These are phyloP conservation scores for Ceratopteris richardii DNA, from an alignment of 75 land plant species.

Conservation along the genomic window DNA sequence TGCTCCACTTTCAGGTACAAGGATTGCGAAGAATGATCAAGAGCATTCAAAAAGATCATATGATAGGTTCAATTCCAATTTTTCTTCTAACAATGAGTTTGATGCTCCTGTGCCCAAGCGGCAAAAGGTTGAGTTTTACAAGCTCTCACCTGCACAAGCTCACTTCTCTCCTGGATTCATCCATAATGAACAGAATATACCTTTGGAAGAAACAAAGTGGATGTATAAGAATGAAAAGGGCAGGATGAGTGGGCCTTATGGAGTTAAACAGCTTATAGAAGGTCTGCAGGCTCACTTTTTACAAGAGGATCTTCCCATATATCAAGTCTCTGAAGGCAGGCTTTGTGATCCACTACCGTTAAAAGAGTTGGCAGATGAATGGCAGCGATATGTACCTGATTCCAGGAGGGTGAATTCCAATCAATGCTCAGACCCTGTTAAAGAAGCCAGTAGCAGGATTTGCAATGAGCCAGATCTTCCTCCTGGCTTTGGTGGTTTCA, in stretches of 20 bases:
- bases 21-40: too few species aligned
- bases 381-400: not conserved
- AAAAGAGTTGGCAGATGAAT: slow-evolving; percentile 9
- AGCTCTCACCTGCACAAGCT: too few species aligned
- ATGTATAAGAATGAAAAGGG: slow-evolving; percentile 52
- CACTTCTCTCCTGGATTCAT: too few species aligned
- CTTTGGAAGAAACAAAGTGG: slow-evolving; percentile 16
- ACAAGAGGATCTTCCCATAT: slow-evolving; percentile 53
- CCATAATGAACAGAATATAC: too few species aligned
- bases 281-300: slow-evolving; percentile 52
- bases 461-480: too few species aligned
- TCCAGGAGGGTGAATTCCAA: not conserved
- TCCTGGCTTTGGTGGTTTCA: too few species aligned
- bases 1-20: too few species aligned
- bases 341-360: slow-evolving; percentile 37
- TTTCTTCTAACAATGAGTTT: too few species aligned
- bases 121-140: too few species aligned
- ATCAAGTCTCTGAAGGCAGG: slow-evolving; percentile 46
- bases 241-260: slow-evolving; percentile 62
- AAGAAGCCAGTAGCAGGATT: not conserved
- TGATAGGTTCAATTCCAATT: too few species aligned
- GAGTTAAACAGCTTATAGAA: slow-evolving; percentile 40
- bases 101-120: too few species aligned
- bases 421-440: not conserved
- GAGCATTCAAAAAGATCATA: too few species aligned